Percentiles rank a stretch among this genome's conserved stretches.
Conservation (phyloP, 163 green algal species). For the Botryococcus braunii region DNA sequence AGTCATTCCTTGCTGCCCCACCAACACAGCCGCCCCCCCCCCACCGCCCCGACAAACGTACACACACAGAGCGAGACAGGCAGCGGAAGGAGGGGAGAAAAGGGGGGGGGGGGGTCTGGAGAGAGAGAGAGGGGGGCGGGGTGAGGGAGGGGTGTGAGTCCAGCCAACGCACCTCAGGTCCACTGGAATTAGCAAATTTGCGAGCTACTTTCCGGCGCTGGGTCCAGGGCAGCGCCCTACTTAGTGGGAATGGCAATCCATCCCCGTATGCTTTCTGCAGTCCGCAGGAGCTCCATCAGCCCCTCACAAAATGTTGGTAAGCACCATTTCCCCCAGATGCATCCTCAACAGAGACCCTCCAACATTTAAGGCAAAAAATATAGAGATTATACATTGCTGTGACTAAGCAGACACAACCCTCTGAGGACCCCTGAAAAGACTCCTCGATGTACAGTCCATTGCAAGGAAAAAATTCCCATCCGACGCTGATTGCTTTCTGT, state of each 20-base stretch:
- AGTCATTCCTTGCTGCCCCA: too few relatives aligned
- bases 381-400: too few relatives aligned
- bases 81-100: neutral
- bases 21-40: too few relatives aligned
- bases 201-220: constrained; percentile 10
- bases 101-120: neutral
- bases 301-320: neutral
- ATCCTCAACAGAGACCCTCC: too few relatives aligned
- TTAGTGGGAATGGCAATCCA: constrained; percentile 35
- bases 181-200: neutral
- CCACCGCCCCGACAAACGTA: too few relatives aligned
- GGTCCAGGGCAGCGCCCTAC: constrained; percentile 16
- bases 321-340: neutral
- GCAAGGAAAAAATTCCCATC: too few relatives aligned
- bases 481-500: too few relatives aligned
- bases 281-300: neutral
- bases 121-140: neutral
- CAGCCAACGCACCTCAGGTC: constrained; percentile 8
- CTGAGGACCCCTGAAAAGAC: too few relatives aligned
- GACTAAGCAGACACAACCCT: too few relatives aligned
- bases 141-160: neutral
- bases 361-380: too few relatives aligned
- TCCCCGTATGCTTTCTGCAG: constrained; percentile 18
- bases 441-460: too few relatives aligned
- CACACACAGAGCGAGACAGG: neutral